Base-by-base conservation (phyloP, 257 asterid genomes). In the Solanum megistacrolobum region DNA sequence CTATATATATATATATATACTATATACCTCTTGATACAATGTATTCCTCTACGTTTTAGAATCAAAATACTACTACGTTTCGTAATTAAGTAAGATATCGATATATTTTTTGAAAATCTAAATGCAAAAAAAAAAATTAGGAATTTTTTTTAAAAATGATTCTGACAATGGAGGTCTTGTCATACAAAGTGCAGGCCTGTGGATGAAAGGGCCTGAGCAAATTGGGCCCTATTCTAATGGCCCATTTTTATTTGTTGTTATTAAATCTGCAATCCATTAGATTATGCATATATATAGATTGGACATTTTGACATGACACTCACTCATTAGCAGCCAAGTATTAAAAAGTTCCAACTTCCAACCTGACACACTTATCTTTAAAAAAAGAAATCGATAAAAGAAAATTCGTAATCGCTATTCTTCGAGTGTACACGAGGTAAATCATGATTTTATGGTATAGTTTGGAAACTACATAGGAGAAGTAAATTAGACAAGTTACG, bases 191-290 rank as follows among this genome's bases (percentile, higher is more conserved):
- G 41, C 39, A 27, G 65, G 84, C 62, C n/a, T 2, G 62, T 25
- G 5, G 4, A 41, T 39, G 84, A 41, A 78, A n/a, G 84, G 84
- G 25, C 84, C 84, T 79, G 0, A 79, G 5, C 38, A 27, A 41
- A 25, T 79, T 79, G 84, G 65, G 65, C 84, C 84, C 84, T 79
- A 79, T 43, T 79, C 13, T 79, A 23, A 27, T 79, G 38, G 84
- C 84, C 65, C 84, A 43, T 43, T 79, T 41, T 14, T 41, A 23
- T 79, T 43, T 43, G 16, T 25, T 41, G 5, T 25, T 43, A 79
- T 43, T 10, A 79, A 27, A 79, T 76, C 23, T 39, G 83, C 4
- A 12, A 6, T 68, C 75, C 36, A 68, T 43, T 79, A 41, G 65
- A 79, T 79, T 25, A 79, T 79, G 62, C 38, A 34, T 79, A 79